phyloP scores from a whole-genome alignment of 1,284 basidiomycete species.

The Microbotryum intermedium region DNA sequence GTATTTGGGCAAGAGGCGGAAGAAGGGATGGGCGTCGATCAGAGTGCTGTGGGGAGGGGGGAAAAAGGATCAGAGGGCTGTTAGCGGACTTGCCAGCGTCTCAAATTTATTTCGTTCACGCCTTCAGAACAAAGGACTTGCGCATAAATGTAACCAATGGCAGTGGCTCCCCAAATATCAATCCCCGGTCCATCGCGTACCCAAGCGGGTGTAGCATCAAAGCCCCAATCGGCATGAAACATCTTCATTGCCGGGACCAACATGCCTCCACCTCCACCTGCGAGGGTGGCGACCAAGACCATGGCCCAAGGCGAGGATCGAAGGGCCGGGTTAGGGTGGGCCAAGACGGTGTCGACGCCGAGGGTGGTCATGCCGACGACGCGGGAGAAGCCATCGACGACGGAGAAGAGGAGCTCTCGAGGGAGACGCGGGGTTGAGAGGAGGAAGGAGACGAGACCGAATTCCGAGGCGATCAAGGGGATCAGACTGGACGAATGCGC shows the following conservation, averaged over 20 bases:
- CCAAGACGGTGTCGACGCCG: constrained; percentile 27
- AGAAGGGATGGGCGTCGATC: constrained; percentile 30
- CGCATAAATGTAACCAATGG: constrained; percentile 30
- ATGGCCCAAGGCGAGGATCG: constrained; percentile 27
- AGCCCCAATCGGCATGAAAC: constrained; percentile 27
- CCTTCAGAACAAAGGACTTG: constrained; percentile 1
- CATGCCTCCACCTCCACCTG: constrained; percentile 27
- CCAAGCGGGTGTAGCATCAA: constrained; percentile 19
- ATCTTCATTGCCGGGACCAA: constrained; percentile 22
- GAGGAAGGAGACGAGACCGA: constrained; percentile 12
- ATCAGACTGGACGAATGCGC: constrained; percentile 6
- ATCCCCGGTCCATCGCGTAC: constrained; percentile 22
- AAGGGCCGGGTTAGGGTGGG: constrained; percentile 27
- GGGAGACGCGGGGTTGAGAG: constrained; percentile 22
- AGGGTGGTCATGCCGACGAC: constrained; percentile 31
- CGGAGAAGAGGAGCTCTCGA: constrained; percentile 26
- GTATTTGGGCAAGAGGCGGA: constrained; percentile 20
- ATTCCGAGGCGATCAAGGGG: constrained; percentile 24
- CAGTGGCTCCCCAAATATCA: constrained; percentile 28
- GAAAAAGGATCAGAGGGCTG: not conserved
- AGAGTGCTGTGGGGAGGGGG: constrained; percentile 9
- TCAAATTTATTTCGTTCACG: not conserved
- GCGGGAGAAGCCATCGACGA: constrained; percentile 30
- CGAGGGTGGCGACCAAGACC: constrained; percentile 23
- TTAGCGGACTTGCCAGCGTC: not conserved